Conservation (phyloP, 768 basidiomycete genomes). For the Filobasidium floriforme region DNA sequence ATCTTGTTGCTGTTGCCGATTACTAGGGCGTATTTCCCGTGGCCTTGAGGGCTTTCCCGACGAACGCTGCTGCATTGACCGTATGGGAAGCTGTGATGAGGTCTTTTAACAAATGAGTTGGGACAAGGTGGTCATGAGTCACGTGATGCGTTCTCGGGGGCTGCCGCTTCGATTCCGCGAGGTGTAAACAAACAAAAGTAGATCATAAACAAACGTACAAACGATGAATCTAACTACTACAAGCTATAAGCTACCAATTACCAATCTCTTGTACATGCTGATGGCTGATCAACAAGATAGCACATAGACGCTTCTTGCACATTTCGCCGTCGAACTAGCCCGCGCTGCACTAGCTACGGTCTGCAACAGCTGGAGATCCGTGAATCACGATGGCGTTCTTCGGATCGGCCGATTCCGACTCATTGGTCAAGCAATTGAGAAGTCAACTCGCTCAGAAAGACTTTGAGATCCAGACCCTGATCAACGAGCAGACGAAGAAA, state of each 20-base stretch:
- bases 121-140: background rate
- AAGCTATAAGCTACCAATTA: no score
- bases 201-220: constrained; percentile 1
- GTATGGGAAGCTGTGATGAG: constrained; percentile 71
- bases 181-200: constrained; percentile 7
- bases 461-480: constrained; percentile 33
- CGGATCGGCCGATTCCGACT: constrained; percentile 39
- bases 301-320: no score
- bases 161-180: background rate
- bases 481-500: constrained; percentile 39
- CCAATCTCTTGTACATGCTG: no score
- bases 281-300: background rate
- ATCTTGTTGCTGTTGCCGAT: constrained; percentile 48
- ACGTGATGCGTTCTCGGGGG: background rate
- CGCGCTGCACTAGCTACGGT: background rate
- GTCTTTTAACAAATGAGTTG: constrained; percentile 4
- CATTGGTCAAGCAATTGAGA: constrained; percentile 36
- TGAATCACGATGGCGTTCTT: constrained; percentile 36
- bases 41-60: constrained; percentile 66
- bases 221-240: no score
- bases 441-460: constrained; percentile 38
- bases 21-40: constrained; percentile 63
- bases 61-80: constrained; percentile 69
- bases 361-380: background rate
- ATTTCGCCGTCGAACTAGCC: background rate